Evolutionary conservation across 805 yeast genomes (phyloP).

Genomic region (Schwanniomyces sp.): DNA sequence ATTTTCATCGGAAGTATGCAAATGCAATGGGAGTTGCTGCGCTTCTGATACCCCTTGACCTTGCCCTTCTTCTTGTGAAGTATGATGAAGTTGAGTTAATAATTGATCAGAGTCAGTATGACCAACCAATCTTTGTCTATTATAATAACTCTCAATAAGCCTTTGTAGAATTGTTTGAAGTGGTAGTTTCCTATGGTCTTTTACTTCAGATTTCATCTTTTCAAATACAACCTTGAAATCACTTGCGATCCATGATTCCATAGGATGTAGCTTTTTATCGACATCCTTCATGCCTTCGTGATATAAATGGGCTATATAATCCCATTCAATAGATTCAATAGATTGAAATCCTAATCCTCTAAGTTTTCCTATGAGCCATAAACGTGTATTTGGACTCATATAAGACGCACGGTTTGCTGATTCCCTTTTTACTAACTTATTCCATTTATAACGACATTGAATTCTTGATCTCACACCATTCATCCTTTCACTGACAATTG

Average conservation of each 20-base stretch:
- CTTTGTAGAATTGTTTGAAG: slow-evolving; percentile 14
- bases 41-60: neutral
- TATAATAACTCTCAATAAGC: slow-evolving; percentile 12
- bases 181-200: slow-evolving; percentile 31
- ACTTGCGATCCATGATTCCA: slow-evolving; percentile 50
- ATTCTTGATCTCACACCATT: slow-evolving; percentile 86
- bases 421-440: slow-evolving; percentile 68
- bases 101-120: slow-evolving; percentile 2
- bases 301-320: slow-evolving; percentile 26
- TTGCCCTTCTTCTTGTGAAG: neutral
- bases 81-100: slow-evolving; percentile 1
- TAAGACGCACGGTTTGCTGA: slow-evolving; percentile 26
- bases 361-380: slow-evolving; percentile 38
- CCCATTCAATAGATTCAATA: slow-evolving; percentile 35
- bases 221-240: slow-evolving; percentile 67
- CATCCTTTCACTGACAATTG: slow-evolving; percentile 85
- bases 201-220: slow-evolving; percentile 51
- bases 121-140: slow-evolving; percentile 5
- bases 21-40: neutral
- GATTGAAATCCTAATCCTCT: slow-evolving; percentile 23
- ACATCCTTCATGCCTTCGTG: slow-evolving; percentile 18
- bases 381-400: slow-evolving; percentile 32
- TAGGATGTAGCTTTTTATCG: slow-evolving; percentile 3
- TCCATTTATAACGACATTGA: slow-evolving; percentile 96
- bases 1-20: neutral